Evolutionary conservation across 371 early-diverging fungal species (phyloP), one percentile per base, ranked within the genome.

Genomic region (Pancytospora epiphaga): DNA sequence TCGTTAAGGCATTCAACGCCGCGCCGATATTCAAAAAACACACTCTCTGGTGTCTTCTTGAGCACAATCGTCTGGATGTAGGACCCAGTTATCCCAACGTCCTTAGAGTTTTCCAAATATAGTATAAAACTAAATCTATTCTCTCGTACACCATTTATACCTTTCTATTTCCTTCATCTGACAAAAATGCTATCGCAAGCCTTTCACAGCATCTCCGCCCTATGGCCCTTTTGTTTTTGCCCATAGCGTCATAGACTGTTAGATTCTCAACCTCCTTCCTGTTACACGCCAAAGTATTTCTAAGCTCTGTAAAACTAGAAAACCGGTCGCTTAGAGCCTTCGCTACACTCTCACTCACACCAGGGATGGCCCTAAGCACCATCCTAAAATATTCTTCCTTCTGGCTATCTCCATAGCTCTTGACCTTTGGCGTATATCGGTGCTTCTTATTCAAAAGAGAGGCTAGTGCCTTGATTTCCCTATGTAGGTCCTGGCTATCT

Each of bases 321-420:
- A 18, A 60, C n/a, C 22, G 4, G 6, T 22, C 38, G 29, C 6
- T 9, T 37, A 60, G 4, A 43, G 60, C 37, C 27, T 37, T 37
- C 29, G 60, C 27, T 15, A 30, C 9, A 18, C 9, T 22, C 38
- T 12, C 34, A 43, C 60, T 60, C 9, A 27, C 18, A 9, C 60
- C 60, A 18, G 60, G 60, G 9, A 60, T 43, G 6, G 60, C 29
- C 12, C 37, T 6, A 18, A 60, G 60, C 9, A 60, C 9, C 6
- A 6, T 60, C 19, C n/a, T 18, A 9, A n/a, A 60, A 43, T 9
- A 39, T 22, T 60, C 36, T 18, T 37, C n/a, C 12, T 60, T 60
- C 52, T 22, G 15, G 22, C 22, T 19, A 15, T 43, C 60, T 9
- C 18, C 6, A 29, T 9, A 60, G 27, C 9, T 60, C 25, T 29